Evolutionary conservation across 148 eudicot species (phyloP).

Genomic region (Spergularia marina): DNA sequence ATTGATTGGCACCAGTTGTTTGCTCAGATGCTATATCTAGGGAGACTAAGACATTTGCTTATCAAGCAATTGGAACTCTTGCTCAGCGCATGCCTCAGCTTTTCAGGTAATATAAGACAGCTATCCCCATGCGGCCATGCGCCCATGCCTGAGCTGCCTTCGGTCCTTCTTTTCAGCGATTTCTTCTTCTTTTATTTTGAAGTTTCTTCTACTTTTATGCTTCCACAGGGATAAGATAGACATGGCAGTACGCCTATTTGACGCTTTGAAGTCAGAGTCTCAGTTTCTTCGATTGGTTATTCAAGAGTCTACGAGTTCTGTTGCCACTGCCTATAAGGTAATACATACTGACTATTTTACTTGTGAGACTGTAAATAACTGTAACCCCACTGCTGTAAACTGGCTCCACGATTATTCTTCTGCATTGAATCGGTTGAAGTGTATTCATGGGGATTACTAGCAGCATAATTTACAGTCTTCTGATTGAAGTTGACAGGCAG

Average conservation of each 20-base stretch:
- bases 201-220: slow-evolving; percentile 1
- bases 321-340: slow-evolving; percentile 85
- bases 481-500: background rate
- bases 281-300: slow-evolving; percentile 64
- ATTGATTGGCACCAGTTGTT: slow-evolving; percentile 20
- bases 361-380: background rate
- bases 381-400: background rate
- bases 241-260: slow-evolving; percentile 83
- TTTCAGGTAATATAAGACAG: slow-evolving; percentile 52
- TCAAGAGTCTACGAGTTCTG: slow-evolving; percentile 87
- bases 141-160: background rate
- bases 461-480: background rate
- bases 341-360: background rate
- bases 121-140: background rate
- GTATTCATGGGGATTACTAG: background rate
- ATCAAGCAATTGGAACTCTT: slow-evolving; percentile 88
- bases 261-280: slow-evolving; percentile 75
- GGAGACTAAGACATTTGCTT: slow-evolving; percentile 82
- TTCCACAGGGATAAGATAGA: slow-evolving; percentile 73
- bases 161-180: slow-evolving; percentile 4
- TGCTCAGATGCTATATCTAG: slow-evolving; percentile 65
- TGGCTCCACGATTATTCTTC: slow-evolving; percentile 6
- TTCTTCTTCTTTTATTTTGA: background rate
- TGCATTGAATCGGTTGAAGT: slow-evolving; percentile 2
- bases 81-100: slow-evolving; percentile 95